Evolutionary conservation across 495 filamentous ascomycete genomes (phyloP).

Genomic region (Neurospora sp.): DNA sequence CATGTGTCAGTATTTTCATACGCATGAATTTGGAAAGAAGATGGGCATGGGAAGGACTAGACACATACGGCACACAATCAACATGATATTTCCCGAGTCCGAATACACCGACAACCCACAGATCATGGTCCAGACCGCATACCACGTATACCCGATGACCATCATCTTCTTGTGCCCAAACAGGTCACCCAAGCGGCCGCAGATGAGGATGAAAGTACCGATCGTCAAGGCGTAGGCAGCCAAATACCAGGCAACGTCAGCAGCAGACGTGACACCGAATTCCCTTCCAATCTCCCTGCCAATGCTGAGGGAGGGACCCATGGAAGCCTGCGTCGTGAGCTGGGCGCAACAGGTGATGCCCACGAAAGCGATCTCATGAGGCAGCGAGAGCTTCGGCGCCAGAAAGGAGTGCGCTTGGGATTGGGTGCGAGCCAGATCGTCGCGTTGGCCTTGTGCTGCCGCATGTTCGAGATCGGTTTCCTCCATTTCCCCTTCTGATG

Average conservation of each 20-base stretch:
- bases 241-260: constrained; percentile 42
- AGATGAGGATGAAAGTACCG: constrained; percentile 56
- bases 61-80: constrained; percentile 35
- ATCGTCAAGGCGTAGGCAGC: constrained; percentile 50
- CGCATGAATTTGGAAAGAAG: neutral
- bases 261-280: constrained; percentile 15
- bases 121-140: constrained; percentile 47
- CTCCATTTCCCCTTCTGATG: neutral
- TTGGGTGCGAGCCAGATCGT: neutral
- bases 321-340: constrained; percentile 24
- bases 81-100: constrained; percentile 32
- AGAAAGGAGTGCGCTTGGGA: neutral
- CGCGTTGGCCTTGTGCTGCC: neutral
- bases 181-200: constrained; percentile 49
- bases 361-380: constrained; percentile 33
- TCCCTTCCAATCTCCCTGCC: constrained; percentile 21
- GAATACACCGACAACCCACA: constrained; percentile 29
- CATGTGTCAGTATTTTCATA: neutral
- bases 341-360: constrained; percentile 35
- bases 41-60: neutral
- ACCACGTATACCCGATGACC: constrained; percentile 46
- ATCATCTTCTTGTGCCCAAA: constrained; percentile 51
- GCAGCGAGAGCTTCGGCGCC: constrained; percentile 16
- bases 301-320: constrained; percentile 21
- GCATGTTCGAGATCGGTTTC: neutral